These are phyloP conservation scores for Viridothelium virens DNA, from an alignment of 495 filamentous ascomycete species.

Conservation along the genomic window DNA sequence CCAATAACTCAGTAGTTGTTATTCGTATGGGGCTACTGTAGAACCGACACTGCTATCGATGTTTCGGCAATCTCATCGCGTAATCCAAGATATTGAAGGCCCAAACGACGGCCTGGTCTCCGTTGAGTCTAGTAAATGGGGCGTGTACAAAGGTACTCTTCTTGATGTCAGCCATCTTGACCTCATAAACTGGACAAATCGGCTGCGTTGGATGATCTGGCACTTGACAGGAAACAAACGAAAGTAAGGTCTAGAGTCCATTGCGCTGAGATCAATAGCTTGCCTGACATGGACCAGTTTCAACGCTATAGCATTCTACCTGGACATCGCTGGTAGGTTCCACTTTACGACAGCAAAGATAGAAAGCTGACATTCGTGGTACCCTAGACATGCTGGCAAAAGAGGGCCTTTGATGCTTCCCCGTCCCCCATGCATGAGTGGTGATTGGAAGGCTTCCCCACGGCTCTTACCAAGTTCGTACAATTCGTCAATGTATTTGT, in stretches of 20 bases:
- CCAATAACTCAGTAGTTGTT: slow-evolving; percentile 50
- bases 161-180: slow-evolving; percentile 81
- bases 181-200: slow-evolving; percentile 93
- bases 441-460: too few relatives aligned
- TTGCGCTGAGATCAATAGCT: slow-evolving; percentile 15
- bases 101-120: slow-evolving; percentile 91
- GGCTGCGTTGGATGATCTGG: slow-evolving; percentile 62
- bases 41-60: slow-evolving; percentile 60
- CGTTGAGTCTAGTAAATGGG: slow-evolving; percentile 78
- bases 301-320: slow-evolving; percentile 92
- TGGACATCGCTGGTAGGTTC: slow-evolving; percentile 67
- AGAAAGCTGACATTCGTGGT: slow-evolving; percentile 11
- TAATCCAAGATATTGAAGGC: slow-evolving; percentile 65
- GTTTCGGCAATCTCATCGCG: slow-evolving; percentile 63
- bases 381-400: slow-evolving; percentile 66
- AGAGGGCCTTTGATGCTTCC: slow-evolving; percentile 48
- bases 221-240: slow-evolving; percentile 59
- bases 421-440: neutral
- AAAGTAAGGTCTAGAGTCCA: slow-evolving; percentile 46
- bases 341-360: neutral
- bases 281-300: slow-evolving; percentile 49
- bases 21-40: slow-evolving; percentile 79
- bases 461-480: too few relatives aligned
- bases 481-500: too few relatives aligned
- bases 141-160: slow-evolving; percentile 88